Evolutionary conservation across 2,329 filamentous ascomycete species (phyloP).

Genomic region (Apiospora sp.): DNA sequence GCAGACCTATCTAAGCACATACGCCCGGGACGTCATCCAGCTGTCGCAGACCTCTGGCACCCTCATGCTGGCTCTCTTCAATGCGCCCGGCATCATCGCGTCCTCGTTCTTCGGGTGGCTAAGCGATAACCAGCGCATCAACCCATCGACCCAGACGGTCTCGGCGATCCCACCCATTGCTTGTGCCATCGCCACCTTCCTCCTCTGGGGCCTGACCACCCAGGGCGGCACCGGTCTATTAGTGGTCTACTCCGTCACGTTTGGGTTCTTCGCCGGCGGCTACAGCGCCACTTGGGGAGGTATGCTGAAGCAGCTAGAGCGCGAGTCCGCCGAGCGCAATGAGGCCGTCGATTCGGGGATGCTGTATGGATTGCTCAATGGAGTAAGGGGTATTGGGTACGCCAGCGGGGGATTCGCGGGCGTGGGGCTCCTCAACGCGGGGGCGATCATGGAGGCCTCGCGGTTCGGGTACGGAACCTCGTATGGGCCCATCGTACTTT

Average conservation of each 20-base stretch:
- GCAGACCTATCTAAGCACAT: constrained; percentile 67
- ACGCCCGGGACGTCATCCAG: constrained; percentile 48
- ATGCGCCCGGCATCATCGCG: constrained; percentile 65
- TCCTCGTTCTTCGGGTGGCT: constrained; percentile 35
- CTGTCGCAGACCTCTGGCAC: constrained; percentile 45
- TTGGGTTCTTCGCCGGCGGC: constrained; percentile 70
- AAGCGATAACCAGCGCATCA: neutral
- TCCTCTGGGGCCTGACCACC: constrained; percentile 68
- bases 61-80: constrained; percentile 60
- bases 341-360: constrained; percentile 6
- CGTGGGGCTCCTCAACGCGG: neutral
- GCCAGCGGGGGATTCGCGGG: neutral
- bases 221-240: constrained; percentile 55
- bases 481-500: constrained; percentile 5
- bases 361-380: constrained; percentile 15
- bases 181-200: constrained; percentile 62
- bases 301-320: constrained; percentile 21
- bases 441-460: neutral
- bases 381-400: neutral
- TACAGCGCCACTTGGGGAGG: constrained; percentile 68
- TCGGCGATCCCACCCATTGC: constrained; percentile 65
- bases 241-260: constrained; percentile 66
- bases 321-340: constrained; percentile 31
- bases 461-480: neutral
- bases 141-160: constrained; percentile 55